These are phyloP conservation scores for Pharus latifolius DNA, from an alignment of 176 grass and related monocot species.

Conservation along the genomic window DNA sequence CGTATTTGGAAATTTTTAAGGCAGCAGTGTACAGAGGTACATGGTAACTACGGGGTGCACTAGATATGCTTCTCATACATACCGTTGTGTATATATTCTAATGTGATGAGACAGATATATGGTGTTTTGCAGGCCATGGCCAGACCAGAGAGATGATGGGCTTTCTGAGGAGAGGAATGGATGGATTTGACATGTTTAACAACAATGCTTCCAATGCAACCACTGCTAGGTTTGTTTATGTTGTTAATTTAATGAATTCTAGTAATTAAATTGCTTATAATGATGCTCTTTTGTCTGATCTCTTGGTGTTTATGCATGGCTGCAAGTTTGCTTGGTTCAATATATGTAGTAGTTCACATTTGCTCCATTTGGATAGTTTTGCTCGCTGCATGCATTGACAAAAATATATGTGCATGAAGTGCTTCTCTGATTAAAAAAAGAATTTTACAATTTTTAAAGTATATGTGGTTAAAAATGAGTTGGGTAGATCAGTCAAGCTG, in stretches of 20 bases:
- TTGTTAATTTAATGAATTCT: not conserved
- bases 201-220: not conserved
- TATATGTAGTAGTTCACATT: not conserved
- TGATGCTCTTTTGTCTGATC: not conserved
- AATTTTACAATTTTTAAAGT: no score
- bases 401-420: not conserved
- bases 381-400: not conserved
- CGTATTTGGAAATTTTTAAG: no score
- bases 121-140: constrained; percentile 27
- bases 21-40: no score
- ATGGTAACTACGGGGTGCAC: no score
- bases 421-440: not conserved
- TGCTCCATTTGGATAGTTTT: not conserved
- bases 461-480: no score
- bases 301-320: not conserved
- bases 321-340: not conserved
- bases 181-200: constrained; percentile 16
- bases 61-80: not conserved
- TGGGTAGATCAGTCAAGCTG: no score
- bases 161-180: constrained; percentile 25
- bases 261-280: not conserved
- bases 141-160: constrained; percentile 35
- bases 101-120: constrained; percentile 4
- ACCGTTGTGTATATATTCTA: not conserved
- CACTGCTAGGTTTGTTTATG: constrained; percentile 23